Base-by-base conservation (phyloP, 768 basidiomycete species). In the Mycena sanguinolenta region DNA sequence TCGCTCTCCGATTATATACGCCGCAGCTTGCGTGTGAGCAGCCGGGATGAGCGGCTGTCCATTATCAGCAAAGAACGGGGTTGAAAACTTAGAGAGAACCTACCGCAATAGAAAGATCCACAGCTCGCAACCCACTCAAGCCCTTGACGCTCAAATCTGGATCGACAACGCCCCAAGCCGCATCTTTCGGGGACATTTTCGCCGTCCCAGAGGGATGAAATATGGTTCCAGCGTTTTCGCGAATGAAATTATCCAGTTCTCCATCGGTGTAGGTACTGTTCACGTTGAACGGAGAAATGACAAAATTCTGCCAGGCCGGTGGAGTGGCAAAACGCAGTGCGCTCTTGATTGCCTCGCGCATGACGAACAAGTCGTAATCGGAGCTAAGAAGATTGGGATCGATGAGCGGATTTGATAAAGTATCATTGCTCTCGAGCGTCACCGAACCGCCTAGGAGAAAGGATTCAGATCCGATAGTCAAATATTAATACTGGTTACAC, bases 41-140 rank as follows among this genome's bases (percentile, higher is more conserved):
- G 55, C 55, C 2, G 55, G 55, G 4, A 57, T 57, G 13, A 36
- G 13, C 6, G 55, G 55, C 55, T 57, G 21, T 14, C 10, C n/a
- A 16, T 57, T 57, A 4, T 38, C 36, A 50, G 49, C 12, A 50
- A 50, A n/a, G 8, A 50, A 27, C 6, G 5, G 12, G 14, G 49
- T 16, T 27, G 13, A 50, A 27, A 13, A 8, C n/a, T 23, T 1
- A 7, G n/a, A 27, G 32, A 10, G 12, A 5, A 50, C 49, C 27
- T 27, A 50, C 54, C 3, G 78, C 62, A 8, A 84, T 73, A 23
- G 81, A 82, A 8, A 78, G 78, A 73, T 85, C 83, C 23, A 84
- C 81, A 30, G 84, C 74, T 28, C 83, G 75, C 36, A 84, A 58
- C 21, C 54, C 54, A 34, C 10, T n/a, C 54, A 55, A 14, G 4